phyloP scores from a whole-genome alignment of 1,284 basidiomycete species.

The Farysia itapuensis region DNA sequence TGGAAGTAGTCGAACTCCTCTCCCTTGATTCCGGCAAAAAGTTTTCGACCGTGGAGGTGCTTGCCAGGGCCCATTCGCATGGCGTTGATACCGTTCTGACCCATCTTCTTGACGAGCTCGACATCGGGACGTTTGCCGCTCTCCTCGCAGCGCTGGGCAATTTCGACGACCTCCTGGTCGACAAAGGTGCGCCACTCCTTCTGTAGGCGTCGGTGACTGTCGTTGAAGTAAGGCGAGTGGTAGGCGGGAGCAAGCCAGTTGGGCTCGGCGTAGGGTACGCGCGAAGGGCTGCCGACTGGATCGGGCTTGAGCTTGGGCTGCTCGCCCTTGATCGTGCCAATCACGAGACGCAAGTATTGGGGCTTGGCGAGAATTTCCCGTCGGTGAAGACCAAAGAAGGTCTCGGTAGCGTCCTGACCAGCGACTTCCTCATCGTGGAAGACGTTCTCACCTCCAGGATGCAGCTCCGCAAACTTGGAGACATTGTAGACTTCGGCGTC shows the following conservation, averaged over 20 bases:
- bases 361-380: conserved; percentile 55
- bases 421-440: conserved; percentile 56
- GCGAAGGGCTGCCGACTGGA: conserved; percentile 46
- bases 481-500: conserved; percentile 58
- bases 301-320: conserved; percentile 49
- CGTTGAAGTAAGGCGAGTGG: conserved; percentile 61
- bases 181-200: conserved; percentile 63
- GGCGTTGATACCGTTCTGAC: conserved; percentile 52
- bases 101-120: conserved; percentile 62
- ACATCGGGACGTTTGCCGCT: conserved; percentile 69
- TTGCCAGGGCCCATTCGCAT: conserved; percentile 69
- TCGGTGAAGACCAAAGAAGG: conserved; percentile 58
- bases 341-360: conserved; percentile 48
- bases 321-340: conserved; percentile 56
- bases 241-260: conserved; percentile 51
- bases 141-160: conserved; percentile 77
- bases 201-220: conserved; percentile 60
- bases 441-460: conserved; percentile 58
- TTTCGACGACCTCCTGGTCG: conserved; percentile 82
- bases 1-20: conserved; percentile 88
- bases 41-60: conserved; percentile 76
- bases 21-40: conserved; percentile 82
- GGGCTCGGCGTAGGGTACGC: conserved; percentile 59
- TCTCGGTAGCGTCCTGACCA: conserved; percentile 58
- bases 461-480: conserved; percentile 56